phyloP scores from a whole-genome alignment of 1,139 yeast species.

The Tardiomyces depauwii region DNA sequence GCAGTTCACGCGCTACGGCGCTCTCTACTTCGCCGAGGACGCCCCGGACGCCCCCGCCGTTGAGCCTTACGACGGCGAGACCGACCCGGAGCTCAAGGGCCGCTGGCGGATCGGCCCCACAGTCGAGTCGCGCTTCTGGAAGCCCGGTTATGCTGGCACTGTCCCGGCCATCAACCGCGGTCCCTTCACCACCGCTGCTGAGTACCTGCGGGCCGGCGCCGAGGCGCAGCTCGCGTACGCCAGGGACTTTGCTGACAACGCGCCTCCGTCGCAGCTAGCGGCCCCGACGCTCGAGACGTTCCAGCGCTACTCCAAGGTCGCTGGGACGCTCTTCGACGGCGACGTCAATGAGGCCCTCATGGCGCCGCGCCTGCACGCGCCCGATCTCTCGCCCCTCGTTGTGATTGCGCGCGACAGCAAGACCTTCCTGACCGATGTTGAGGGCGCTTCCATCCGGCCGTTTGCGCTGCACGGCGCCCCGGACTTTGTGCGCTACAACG shows the following conservation, averaged over 20 bases:
- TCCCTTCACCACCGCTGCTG: constrained; percentile 57
- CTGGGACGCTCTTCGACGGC: constrained; percentile 37
- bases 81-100: constrained; percentile 38
- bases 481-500: constrained; percentile 71
- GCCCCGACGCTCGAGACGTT: constrained; percentile 21
- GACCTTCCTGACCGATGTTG: constrained; percentile 58
- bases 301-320: constrained; percentile 30
- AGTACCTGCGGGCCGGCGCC: constrained; percentile 54
- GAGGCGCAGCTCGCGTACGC: constrained; percentile 54
- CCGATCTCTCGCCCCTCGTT: constrained; percentile 88
- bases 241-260: constrained; percentile 35
- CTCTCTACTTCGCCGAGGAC: constrained; percentile 65
- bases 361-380: constrained; percentile 62
- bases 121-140: constrained; percentile 67
- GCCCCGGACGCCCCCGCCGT: constrained; percentile 30
- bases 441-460: constrained; percentile 70
- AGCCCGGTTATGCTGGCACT: constrained; percentile 34
- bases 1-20: constrained; percentile 64
- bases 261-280: constrained; percentile 2
- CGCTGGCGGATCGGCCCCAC: constrained; percentile 93
- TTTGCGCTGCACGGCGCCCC: constrained; percentile 71
- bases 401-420: constrained; percentile 41
- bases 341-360: constrained; percentile 32
- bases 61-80: constrained; percentile 57
- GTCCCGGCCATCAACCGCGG: constrained; percentile 36